These are phyloP conservation scores for Jimgerdemannia flammicorona DNA, from an alignment of 192 early-diverging fungal species.

Conservation along the genomic window DNA sequence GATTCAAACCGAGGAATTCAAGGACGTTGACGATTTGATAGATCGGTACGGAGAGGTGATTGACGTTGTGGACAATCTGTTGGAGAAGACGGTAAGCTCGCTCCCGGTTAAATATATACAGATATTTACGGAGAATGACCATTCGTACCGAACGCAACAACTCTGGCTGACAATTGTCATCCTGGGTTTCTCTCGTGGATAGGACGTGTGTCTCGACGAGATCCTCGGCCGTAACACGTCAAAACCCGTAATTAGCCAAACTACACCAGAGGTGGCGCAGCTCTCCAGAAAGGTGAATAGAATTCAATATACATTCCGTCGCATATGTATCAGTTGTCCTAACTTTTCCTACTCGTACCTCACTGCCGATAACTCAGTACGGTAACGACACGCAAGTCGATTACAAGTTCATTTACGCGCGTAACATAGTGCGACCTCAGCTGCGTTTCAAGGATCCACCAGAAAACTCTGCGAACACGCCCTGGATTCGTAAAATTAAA, in stretches of 20 bases:
- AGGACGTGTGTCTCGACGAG: constrained; percentile 78
- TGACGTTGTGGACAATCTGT: constrained; percentile 75
- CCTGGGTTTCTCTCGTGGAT: constrained; percentile 1
- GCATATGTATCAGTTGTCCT: too few relatives aligned
- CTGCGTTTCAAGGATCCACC: constrained; percentile 78
- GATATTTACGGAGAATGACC: too few relatives aligned
- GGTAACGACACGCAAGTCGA: constrained; percentile 34
- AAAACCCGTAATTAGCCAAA: constrained; percentile 30
- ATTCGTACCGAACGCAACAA: too few relatives aligned
- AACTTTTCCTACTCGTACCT: too few relatives aligned
- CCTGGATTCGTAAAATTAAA: constrained; percentile 77
- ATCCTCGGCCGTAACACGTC: constrained; percentile 45
- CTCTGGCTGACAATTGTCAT: neutral
- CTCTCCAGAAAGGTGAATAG: constrained; percentile 21
- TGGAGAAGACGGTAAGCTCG: constrained; percentile 71
- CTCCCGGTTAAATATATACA: too few relatives aligned
- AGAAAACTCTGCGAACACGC: constrained; percentile 77
- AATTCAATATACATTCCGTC: neutral
- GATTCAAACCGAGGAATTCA: constrained; percentile 24
- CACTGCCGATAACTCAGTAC: neutral
- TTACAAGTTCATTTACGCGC: constrained; percentile 60
- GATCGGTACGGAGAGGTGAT: constrained; percentile 62
- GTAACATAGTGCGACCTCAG: constrained; percentile 83
- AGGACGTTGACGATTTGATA: constrained; percentile 61
- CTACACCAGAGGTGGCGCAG: constrained; percentile 43